Evolutionary conservation across 495 filamentous ascomycete genomes (phyloP).

Genomic region (Letharia lupina): DNA sequence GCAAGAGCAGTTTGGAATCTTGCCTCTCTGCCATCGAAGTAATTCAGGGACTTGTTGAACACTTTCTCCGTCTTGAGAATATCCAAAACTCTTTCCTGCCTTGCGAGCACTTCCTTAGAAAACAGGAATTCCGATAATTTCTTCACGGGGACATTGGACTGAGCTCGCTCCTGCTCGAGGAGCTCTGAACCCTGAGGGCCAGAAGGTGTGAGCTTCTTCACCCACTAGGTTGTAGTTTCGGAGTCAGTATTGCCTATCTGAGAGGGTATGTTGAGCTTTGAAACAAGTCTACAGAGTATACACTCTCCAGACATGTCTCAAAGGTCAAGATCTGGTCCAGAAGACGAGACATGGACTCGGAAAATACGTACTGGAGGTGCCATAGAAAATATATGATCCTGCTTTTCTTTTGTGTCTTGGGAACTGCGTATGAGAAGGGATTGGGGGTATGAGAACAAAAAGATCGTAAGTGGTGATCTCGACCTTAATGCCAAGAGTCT

Average conservation of each 20-base stretch:
- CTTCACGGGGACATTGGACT: slow-evolving; percentile 50
- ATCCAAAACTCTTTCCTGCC: slow-evolving; percentile 44
- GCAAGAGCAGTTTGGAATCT: slow-evolving; percentile 54
- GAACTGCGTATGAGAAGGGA: neutral
- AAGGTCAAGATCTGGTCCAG: neutral
- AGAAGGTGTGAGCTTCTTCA: slow-evolving; percentile 53
- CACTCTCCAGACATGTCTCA: neutral
- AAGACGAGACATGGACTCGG: neutral
- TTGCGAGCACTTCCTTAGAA: slow-evolving; percentile 46
- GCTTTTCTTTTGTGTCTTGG: neutral
- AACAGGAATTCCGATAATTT: slow-evolving; percentile 54
- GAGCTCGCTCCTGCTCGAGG: slow-evolving; percentile 49
- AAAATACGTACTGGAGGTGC: neutral
- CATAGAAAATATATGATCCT: neutral
- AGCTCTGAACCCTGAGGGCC: slow-evolving; percentile 53
- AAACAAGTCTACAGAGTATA: slow-evolving; percentile 5
- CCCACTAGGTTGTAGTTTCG: slow-evolving; percentile 35
- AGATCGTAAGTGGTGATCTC: neutral
- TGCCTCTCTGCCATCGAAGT: slow-evolving; percentile 55
- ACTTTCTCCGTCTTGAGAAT: slow-evolving; percentile 52
- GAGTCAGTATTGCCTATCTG: slow-evolving; percentile 11
- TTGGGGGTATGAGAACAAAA: neutral
- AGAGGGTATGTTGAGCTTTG: slow-evolving; percentile 28
- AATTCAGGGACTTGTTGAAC: slow-evolving; percentile 63
- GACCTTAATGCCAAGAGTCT: neutral